A percentile compares a stretch with the other conserved stretches of the same genome.
Evolutionary conservation across 768 basidiomycete species (phyloP).

Genomic region (Gloeostereum incarnatum): DNA sequence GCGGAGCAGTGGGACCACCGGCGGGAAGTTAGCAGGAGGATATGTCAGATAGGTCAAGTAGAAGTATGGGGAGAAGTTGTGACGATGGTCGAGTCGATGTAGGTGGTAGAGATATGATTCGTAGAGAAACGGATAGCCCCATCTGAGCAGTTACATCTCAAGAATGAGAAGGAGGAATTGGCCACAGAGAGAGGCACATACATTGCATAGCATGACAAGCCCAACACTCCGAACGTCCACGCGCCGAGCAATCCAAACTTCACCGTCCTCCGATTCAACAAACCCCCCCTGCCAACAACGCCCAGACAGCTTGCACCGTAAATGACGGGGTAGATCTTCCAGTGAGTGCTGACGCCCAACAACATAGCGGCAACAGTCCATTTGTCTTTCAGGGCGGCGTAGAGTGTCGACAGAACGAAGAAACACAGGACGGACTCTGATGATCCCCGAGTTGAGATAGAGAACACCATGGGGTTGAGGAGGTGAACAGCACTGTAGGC

Average conservation of each 20-base stretch:
- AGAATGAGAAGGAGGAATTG: constrained; percentile 3
- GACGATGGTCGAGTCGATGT: constrained; percentile 87
- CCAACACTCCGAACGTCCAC: constrained; percentile 55
- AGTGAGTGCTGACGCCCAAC: constrained; percentile 81
- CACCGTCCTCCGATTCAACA: constrained; percentile 43
- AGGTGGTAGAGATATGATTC: constrained; percentile 94
- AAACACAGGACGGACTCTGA: constrained; percentile 84
- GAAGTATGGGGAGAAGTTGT: constrained; percentile 98
- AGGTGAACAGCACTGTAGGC: constrained; percentile 69
- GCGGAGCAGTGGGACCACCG: constrained; percentile 30
- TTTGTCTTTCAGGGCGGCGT: constrained; percentile 42
- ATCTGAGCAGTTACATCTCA: constrained; percentile 37
- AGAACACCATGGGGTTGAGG: constrained; percentile 89
- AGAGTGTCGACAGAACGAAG: constrained; percentile 66
- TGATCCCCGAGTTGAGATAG: constrained; percentile 95
- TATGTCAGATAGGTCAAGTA: constrained; percentile 90
- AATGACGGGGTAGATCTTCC: constrained; percentile 96
- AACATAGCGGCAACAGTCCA: constrained; percentile 64
- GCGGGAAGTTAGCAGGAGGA: constrained; percentile 25
- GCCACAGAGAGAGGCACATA: constrained; percentile 29
- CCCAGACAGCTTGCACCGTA: constrained; percentile 77
- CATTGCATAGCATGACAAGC: constrained; percentile 64
- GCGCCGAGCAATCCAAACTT: constrained; percentile 66
- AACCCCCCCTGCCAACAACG: constrained; percentile 26
- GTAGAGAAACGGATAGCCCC: constrained; percentile 88